Percentiles rank a stretch among this genome's conserved stretches.
phyloP scores from a whole-genome alignment of 805 yeast genomes.

The Ascoidea tarda region DNA sequence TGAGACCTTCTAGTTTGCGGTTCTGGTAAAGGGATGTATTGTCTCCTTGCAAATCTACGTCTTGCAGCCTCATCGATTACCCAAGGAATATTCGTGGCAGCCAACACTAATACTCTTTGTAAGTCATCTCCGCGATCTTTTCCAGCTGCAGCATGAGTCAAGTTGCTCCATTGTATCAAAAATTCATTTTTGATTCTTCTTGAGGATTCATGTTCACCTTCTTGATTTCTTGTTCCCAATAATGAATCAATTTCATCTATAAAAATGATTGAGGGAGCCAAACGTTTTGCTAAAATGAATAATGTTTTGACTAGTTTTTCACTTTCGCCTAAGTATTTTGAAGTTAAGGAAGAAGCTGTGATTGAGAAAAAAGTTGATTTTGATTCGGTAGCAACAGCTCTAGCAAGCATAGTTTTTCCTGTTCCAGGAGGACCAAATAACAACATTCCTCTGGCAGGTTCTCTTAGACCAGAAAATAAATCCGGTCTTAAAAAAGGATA shows the following conservation, averaged over 20 bases:
- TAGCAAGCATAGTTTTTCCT: slow-evolving; percentile 94
- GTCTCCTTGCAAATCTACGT: slow-evolving; percentile 82
- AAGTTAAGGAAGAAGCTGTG: slow-evolving; percentile 80
- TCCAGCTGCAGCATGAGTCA: slow-evolving; percentile 73
- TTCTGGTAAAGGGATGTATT: slow-evolving; percentile 92
- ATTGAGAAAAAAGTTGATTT: slow-evolving; percentile 88
- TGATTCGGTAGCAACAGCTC: slow-evolving; percentile 96
- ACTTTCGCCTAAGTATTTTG: slow-evolving; percentile 72
- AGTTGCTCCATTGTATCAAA: slow-evolving; percentile 87
- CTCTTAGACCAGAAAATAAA: slow-evolving; percentile 78
- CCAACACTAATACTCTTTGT: slow-evolving; percentile 69
- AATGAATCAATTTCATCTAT: slow-evolving; percentile 94
- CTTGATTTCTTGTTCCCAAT: slow-evolving; percentile 64
- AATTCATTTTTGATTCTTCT: slow-evolving; percentile 89
- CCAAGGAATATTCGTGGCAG: slow-evolving; percentile 97
- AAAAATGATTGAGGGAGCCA: slow-evolving; percentile 90
- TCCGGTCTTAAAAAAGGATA: slow-evolving; percentile 94
- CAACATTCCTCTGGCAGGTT: slow-evolving; percentile 93
- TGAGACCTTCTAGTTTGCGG: slow-evolving; percentile 68
- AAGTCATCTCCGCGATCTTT: slow-evolving; percentile 27
- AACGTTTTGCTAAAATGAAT: slow-evolving; percentile 68
- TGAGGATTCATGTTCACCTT: slow-evolving; percentile 75
- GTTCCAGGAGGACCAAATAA: slow-evolving; percentile 98
- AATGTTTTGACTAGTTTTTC: slow-evolving; percentile 87
- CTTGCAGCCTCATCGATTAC: slow-evolving; percentile 95